A percentile compares a stretch with the other conserved stretches of the same genome.
These are phyloP conservation scores for Chlamydomonas eustigma DNA, from an alignment of 139 green algal species.

Conservation along the genomic window DNA sequence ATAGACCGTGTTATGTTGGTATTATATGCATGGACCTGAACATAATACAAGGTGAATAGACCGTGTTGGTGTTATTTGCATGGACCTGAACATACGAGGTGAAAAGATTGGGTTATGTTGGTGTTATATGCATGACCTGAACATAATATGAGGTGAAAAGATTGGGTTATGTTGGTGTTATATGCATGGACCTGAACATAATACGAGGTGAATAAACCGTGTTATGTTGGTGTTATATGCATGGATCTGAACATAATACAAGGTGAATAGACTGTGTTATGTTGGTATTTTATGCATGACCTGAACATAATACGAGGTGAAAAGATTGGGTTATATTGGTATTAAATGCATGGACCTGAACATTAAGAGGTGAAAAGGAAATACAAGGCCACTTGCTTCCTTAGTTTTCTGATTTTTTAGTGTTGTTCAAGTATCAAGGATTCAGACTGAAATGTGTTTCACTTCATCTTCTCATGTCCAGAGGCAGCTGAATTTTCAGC, in stretches of 20 bases:
- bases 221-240: constrained; percentile 43
- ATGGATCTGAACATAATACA: too few relatives aligned
- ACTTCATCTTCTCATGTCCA: too few relatives aligned
- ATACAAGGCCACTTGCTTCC: too few relatives aligned
- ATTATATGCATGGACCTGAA: constrained; percentile 67
- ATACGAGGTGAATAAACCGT: background rate
- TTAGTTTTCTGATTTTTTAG: too few relatives aligned
- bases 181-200: constrained; percentile 67
- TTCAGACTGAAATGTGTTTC: too few relatives aligned
- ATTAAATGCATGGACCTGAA: constrained; percentile 67
- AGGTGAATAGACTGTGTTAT: constrained; percentile 51
- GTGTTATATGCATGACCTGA: constrained; percentile 69
- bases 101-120: constrained; percentile 61
- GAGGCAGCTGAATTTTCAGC: constrained; percentile 68
- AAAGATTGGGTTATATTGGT: background rate
- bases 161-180: constrained; percentile 27
- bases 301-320: constrained; percentile 49
- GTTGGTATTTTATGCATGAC: constrained; percentile 73
- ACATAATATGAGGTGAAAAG: constrained; percentile 32
- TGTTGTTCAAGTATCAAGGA: too few relatives aligned
- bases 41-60: constrained; percentile 27
- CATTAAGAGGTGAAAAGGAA: too few relatives aligned
- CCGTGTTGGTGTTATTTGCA: constrained; percentile 67
- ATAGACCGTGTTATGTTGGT: background rate
- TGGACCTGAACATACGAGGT: too few relatives aligned